Base-by-base conservation (phyloP, 2,329 filamentous ascomycete genomes). In the Sporothrix phasma region DNA sequence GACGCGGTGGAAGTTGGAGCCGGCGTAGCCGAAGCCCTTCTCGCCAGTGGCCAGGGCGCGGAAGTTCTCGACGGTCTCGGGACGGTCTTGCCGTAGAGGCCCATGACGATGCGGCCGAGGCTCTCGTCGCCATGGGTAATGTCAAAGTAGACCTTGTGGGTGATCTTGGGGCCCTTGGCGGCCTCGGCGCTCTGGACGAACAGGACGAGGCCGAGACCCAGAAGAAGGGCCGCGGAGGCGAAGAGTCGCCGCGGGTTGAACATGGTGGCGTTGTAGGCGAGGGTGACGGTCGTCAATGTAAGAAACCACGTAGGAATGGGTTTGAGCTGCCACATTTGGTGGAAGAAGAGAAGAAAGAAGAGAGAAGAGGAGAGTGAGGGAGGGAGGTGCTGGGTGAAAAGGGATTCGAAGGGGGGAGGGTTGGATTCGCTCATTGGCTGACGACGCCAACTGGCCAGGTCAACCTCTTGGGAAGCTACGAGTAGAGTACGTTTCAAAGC, bases 111-210 rank as follows among this genome's bases (percentile, higher is more conserved):
- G 67, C 88, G 85, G 67, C 90, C 90, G 47, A 93, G 73, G 56
- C 82, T 75, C 77, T 91, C 81, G 68, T 90, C 90, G 72, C 88
- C 90, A 72, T 91, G 86, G 72, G 82, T 78, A 69, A 95, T 87
- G 76, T 94, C 90, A 76, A 95, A 93, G 82, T 85, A 94, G 77
- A 94, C 91, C 86, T 96, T 96, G 82, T 90, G 82, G 72, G 92
- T 97, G 80, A 97, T 93, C 86, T 94, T 95, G 68, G 91, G 93
- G 54, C 94, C 93, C 80, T 93, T 91, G 69, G 81, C 81, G 63
- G 89, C 89, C 70, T 89, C 85, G 66, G 84, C 86, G 39, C 85
- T 83, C 77, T 91, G 87, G 70, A 88, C 82, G 74, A 96, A 86
- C 79, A 90, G 85, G 70, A 92, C 78, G 74, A 93, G 81, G 70